These are phyloP conservation scores for Suhomyces xylopsoci DNA, from an alignment of 805 yeast species.

Conservation along the genomic window DNA sequence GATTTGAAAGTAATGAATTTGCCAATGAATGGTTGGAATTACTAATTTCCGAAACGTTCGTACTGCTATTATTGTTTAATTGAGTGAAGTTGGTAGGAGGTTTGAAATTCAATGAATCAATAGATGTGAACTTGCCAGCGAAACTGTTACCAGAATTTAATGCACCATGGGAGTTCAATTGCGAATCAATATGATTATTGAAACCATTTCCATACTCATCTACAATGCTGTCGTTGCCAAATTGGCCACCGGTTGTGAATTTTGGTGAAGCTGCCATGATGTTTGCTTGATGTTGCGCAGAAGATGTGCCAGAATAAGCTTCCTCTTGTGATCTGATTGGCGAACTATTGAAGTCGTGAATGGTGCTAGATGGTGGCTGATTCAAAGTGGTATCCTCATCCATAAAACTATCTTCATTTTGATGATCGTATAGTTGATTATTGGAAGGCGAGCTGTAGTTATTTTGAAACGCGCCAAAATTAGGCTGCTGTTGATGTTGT, in stretches of 20 bases:
- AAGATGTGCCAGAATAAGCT: not conserved
- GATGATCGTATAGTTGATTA: constrained; percentile 10
- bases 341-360: constrained; percentile 7
- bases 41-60: constrained; percentile 38
- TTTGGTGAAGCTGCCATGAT: constrained; percentile 11
- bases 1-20: constrained; percentile 18
- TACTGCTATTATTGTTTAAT: constrained; percentile 36
- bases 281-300: constrained; percentile 2
- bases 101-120: constrained; percentile 37
- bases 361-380: constrained; percentile 7
- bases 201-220: constrained; percentile 9
- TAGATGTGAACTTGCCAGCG: constrained; percentile 31
- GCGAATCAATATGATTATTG: constrained; percentile 1
- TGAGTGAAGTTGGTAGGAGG: constrained; percentile 44
- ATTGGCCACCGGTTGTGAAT: constrained; percentile 8
- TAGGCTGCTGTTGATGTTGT: constrained; percentile 8
- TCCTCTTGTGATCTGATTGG: constrained; percentile 7
- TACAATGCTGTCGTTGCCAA: constrained; percentile 10
- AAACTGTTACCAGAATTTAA: constrained; percentile 6
- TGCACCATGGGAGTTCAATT: not conserved
- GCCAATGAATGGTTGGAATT: constrained; percentile 20
- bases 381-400: constrained; percentile 34
- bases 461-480: not conserved
- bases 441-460: constrained; percentile 4
- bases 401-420: constrained; percentile 34